These are phyloP conservation scores for Aspergillus leporis DNA, from an alignment of 495 filamentous ascomycete genomes.

Conservation along the genomic window DNA sequence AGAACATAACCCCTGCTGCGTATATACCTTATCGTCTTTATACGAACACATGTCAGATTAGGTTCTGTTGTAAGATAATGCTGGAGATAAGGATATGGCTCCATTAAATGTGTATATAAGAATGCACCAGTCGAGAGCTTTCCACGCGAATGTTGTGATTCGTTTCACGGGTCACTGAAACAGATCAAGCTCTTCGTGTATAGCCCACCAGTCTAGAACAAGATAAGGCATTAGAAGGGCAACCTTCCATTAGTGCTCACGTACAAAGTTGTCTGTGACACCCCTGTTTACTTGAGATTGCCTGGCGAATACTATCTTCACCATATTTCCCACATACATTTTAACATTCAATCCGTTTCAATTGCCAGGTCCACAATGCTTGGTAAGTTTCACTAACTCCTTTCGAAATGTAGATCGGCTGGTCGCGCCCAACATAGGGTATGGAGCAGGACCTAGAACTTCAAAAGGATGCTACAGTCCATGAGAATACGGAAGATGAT, in stretches of 20 bases:
- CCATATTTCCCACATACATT: neutral
- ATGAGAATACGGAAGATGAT: neutral
- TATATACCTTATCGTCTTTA: neutral
- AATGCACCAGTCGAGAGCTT: neutral
- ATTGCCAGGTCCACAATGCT: neutral
- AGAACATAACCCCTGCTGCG: neutral
- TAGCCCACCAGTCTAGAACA: neutral
- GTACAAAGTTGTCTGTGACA: too few species aligned
- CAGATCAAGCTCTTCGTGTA: neutral
- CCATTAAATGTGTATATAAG: neutral
- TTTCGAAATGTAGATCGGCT: neutral
- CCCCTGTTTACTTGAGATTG: too few species aligned
- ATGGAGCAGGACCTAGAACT: constrained; percentile 1
- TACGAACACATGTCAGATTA: neutral
- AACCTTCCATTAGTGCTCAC: too few species aligned
- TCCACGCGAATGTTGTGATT: too few species aligned
- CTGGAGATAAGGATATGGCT: neutral
- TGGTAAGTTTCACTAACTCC: neutral
- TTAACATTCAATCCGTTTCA: neutral
- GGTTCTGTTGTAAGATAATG: neutral
- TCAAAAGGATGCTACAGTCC: neutral
- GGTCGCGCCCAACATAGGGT: neutral
- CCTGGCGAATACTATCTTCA: neutral
- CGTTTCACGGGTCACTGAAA: too few species aligned
- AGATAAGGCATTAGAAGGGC: too few species aligned